Evolutionary conservation across 257 asterid species (phyloP).

Genomic region (Solanum habrochaites): DNA sequence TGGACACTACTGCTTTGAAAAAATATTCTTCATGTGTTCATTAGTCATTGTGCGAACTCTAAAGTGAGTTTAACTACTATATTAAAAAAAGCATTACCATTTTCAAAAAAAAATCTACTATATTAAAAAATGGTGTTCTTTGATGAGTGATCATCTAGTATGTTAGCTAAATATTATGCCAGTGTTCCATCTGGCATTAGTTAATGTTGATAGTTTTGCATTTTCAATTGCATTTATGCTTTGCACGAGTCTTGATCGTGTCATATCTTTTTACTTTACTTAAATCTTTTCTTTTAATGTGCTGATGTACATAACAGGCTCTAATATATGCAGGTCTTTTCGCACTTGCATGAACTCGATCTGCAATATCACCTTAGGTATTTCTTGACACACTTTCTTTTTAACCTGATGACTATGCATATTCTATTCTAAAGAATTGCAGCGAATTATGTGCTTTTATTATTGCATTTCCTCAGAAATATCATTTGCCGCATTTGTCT

Average conservation of each 20-base stretch:
- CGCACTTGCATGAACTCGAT: conserved; percentile 94
- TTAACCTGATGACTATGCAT: background rate
- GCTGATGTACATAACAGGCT: conserved; percentile 1
- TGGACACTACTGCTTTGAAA: background rate
- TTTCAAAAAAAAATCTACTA: background rate
- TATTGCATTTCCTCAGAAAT: background rate
- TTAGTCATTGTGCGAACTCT: background rate
- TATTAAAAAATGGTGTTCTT: background rate
- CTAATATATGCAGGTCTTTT: conserved; percentile 64
- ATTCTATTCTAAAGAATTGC: background rate
- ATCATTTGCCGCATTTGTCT: background rate
- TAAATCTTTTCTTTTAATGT: conserved; percentile 1
- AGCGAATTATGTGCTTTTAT: background rate
- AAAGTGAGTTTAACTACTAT: background rate
- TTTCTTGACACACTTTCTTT: background rate
- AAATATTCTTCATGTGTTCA: background rate
- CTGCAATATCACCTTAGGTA: conserved; percentile 92
- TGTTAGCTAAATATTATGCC: background rate
- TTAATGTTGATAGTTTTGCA: background rate
- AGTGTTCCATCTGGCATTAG: background rate
- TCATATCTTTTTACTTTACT: background rate
- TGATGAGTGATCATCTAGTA: background rate
- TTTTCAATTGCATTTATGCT: background rate
- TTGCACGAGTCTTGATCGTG: background rate
- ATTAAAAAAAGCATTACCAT: background rate